These are phyloP conservation scores for Aspergillus sp. DNA, from an alignment of 2,329 filamentous ascomycete genomes.

Conservation along the genomic window DNA sequence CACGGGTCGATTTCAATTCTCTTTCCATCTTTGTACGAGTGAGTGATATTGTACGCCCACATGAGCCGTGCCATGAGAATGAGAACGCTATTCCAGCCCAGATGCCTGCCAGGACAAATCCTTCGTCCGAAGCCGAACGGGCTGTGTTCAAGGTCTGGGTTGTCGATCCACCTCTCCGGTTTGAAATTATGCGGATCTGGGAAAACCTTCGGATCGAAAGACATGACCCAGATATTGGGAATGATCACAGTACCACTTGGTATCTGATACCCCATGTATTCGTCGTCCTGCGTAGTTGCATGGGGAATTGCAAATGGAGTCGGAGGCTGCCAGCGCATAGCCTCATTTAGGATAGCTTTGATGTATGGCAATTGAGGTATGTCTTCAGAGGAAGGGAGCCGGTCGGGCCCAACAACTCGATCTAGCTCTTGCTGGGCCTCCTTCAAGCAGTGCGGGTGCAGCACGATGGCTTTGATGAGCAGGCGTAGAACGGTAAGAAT, in stretches of 20 bases:
- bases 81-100: not conserved
- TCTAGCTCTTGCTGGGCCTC: conserved; percentile 51
- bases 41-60: not conserved
- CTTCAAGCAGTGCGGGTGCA: conserved; percentile 30
- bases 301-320: conserved; percentile 33
- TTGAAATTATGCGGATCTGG: not conserved
- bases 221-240: conserved; percentile 22
- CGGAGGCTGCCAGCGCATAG: conserved; percentile 36
- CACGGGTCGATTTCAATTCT: not conserved
- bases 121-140: conserved; percentile 2
- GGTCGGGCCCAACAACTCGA: conserved; percentile 33
- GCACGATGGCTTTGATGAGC: not conserved
- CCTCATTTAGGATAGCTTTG: conserved; percentile 39
- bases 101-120: conserved; percentile 1
- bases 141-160: not conserved
- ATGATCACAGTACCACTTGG: conserved; percentile 39
- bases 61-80: not conserved
- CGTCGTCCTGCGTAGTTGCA: conserved; percentile 26
- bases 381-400: conserved; percentile 41
- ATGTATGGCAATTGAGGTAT: conserved; percentile 36
- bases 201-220: not conserved
- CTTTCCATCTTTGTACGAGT: not conserved
- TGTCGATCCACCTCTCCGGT: not conserved
- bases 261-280: conserved; percentile 27
- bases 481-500: not conserved